Base-by-base conservation (phyloP, 2,329 filamentous ascomycete species). In the Neonectria hederae region DNA sequence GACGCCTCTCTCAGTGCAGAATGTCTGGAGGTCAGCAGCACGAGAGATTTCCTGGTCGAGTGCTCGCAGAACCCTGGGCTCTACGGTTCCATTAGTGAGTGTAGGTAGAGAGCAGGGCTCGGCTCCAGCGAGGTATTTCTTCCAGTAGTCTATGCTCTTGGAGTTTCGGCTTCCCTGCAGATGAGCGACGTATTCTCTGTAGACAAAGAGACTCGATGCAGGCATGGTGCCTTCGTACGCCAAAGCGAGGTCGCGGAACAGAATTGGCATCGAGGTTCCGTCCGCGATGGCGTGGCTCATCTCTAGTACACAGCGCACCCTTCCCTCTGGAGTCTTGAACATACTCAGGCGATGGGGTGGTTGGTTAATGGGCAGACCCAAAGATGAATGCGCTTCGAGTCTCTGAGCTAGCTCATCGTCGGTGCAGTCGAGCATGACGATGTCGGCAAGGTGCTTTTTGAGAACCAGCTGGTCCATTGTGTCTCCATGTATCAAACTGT, bases 201-300 rank as follows among this genome's bases (percentile, higher is more conserved):
- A 72, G 1, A 54, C 55, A 2, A 52, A 40, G 0, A 68, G n/a
- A 11, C 2, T 52, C 0, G 26, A 3, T 9, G 46, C 11, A 6
- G 24, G 2, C 9, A 70, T 8, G 1, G 5, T 30, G 6, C 61
- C 38, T 3, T 67, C 59, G 19, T 72, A 72, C 0, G 70, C 70
- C 26, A 53, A n/a, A 2, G 55, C 49, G 6, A 72, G 22, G 10
- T 73, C 66, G 4, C 54, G 62, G 49, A 70, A 69, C 0, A 73
- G 38, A n/a, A 68, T 59, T 7, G 65, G 61, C 60, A 72, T 63
- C 2, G 66, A 74, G 0, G 65, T 68, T 14, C 64, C 70, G 19
- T 72, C 70, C 0, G 57, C 38, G 14, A 72, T 65, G 2, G 70
- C 69, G 7, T 72, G 70, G 10, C 70, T 71, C 62, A 72, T 72